These are phyloP conservation scores for Pichia nakasei DNA, from an alignment of 805 yeast genomes.

Conservation along the genomic window DNA sequence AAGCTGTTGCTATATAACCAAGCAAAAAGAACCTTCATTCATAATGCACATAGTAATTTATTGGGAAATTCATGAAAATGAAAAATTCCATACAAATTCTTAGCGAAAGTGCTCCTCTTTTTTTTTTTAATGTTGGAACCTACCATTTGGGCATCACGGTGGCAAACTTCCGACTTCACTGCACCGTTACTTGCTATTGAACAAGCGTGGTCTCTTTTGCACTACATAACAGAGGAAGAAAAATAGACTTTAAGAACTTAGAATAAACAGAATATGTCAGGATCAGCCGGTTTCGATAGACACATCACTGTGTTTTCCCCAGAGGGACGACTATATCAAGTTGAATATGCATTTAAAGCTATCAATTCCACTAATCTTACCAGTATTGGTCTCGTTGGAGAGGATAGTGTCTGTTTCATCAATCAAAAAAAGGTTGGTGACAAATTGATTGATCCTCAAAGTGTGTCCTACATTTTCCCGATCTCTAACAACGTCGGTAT, in stretches of 20 bases:
- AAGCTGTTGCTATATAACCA: no score
- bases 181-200: no score
- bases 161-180: no score
- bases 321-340: conserved; percentile 95
- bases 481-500: conserved; percentile 79
- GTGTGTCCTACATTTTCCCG: conserved; percentile 79
- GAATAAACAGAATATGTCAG: conserved; percentile 22
- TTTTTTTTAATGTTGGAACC: no score
- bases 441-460: conserved; percentile 77
- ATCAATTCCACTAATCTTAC: conserved; percentile 89
- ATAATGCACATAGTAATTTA: no score
- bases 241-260: not conserved
- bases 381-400: conserved; percentile 79
- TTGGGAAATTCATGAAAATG: no score
- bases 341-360: conserved; percentile 87
- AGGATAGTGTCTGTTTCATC: conserved; percentile 77
- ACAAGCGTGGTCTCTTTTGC: not conserved
- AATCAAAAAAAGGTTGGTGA: conserved; percentile 97
- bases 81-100: no score
- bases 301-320: conserved; percentile 98
- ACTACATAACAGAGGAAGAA: no score
- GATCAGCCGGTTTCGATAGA: conserved; percentile 95
- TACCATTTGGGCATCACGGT: no score
- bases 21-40: no score
- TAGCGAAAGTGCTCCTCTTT: no score